Percentiles rank a stretch among this genome's conserved stretches.
Evolutionary conservation across 1,284 basidiomycete species (phyloP).

Genomic region (Sphaerobolus stellatus): DNA sequence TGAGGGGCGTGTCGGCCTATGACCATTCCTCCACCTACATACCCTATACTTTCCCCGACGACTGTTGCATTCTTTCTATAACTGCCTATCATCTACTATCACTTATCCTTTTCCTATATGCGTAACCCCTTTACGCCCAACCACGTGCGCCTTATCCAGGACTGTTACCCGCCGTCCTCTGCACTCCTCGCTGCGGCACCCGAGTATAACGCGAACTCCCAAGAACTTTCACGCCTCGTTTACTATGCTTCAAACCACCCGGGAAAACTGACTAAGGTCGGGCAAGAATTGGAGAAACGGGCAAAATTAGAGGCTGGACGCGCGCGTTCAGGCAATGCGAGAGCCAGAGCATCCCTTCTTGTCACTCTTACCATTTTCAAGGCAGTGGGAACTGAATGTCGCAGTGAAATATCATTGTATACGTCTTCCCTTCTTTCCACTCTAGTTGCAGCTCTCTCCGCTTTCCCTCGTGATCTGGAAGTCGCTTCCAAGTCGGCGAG

Average conservation of each 20-base stretch:
- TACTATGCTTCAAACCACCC: conserved; percentile 93
- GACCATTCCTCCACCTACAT: too few species aligned
- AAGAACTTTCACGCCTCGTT: conserved; percentile 88
- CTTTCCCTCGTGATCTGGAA: conserved; percentile 76
- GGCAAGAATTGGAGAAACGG: conserved; percentile 80
- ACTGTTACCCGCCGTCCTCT: conserved; percentile 88
- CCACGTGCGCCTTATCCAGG: conserved; percentile 83
- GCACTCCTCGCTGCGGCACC: conserved; percentile 74
- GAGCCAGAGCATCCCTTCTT: conserved; percentile 81
- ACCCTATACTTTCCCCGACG: too few species aligned
- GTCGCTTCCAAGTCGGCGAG: conserved; percentile 81
- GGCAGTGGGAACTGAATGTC: conserved; percentile 86
- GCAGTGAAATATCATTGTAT: conserved; percentile 82
- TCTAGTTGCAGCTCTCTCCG: conserved; percentile 64
- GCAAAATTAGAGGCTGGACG: conserved; percentile 67
- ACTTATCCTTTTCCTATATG: conserved; percentile 25
- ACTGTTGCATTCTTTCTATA: too few species aligned
- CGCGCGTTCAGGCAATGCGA: conserved; percentile 69
- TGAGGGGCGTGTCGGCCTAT: too few species aligned
- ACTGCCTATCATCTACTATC: conserved; percentile 5
- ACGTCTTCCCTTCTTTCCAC: conserved; percentile 76
- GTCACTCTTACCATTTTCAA: conserved; percentile 87
- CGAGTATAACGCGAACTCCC: conserved; percentile 82
- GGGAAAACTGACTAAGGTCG: conserved; percentile 85
- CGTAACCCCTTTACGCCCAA: conserved; percentile 73